A percentile compares a stretch with the other conserved stretches of the same genome.
Conservation (phyloP, 2,329 filamentous ascomycete genomes). For the Knoxdaviesia proteae region DNA sequence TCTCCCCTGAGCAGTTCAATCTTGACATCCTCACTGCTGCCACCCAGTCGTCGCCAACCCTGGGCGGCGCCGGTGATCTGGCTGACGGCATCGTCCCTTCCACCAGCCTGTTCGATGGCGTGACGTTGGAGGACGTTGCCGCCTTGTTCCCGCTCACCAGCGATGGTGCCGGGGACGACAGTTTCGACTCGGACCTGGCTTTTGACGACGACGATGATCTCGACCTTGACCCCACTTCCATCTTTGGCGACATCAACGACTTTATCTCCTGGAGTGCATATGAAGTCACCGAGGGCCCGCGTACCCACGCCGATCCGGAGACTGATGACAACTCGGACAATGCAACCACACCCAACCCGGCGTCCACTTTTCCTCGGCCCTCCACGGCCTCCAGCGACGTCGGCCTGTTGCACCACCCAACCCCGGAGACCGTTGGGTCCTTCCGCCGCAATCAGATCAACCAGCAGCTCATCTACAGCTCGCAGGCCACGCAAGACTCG, state of each 20-base stretch:
- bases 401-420: slow-evolving; percentile 35
- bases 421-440: slow-evolving; percentile 48
- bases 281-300: slow-evolving; percentile 23
- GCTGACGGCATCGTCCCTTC: too few relatives aligned
- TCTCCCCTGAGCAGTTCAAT: slow-evolving; percentile 34
- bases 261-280: slow-evolving; percentile 38
- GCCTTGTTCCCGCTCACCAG: slow-evolving; percentile 53
- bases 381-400: slow-evolving; percentile 26
- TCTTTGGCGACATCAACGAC: slow-evolving; percentile 34
- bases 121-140: too few relatives aligned
- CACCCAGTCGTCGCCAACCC: too few relatives aligned
- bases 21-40: slow-evolving; percentile 10
- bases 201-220: slow-evolving; percentile 42
- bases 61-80: too few relatives aligned
- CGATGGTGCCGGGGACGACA: slow-evolving; percentile 33
- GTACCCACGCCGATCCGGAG: slow-evolving; percentile 38
- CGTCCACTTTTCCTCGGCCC: slow-evolving; percentile 29
- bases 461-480: slow-evolving; percentile 37
- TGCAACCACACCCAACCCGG: slow-evolving; percentile 14
- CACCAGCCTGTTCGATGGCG: too few relatives aligned
- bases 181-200: slow-evolving; percentile 20
- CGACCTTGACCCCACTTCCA: slow-evolving; percentile 7
- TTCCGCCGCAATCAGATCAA: slow-evolving; percentile 53
- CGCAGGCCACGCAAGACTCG: slow-evolving; percentile 39
- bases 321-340: slow-evolving; percentile 24